Evolutionary conservation across 2,329 filamentous ascomycete species (phyloP).

Genomic region (Podosphaera fusca): DNA sequence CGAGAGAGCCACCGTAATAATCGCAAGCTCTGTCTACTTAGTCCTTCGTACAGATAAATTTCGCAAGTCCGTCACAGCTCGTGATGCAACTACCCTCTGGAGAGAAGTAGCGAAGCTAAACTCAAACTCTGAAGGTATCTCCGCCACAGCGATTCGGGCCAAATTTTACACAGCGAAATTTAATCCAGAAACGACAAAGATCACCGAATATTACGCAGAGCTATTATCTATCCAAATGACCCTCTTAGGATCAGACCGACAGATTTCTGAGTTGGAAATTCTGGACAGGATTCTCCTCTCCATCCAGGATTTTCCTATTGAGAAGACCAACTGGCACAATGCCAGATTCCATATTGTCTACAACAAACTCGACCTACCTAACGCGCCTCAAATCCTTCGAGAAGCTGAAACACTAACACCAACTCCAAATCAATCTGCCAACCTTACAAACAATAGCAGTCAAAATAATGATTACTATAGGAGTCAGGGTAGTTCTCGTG

Average conservation of each 20-base stretch:
- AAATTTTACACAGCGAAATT: neutral
- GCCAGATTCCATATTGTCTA: neutral
- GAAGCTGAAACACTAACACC: neutral
- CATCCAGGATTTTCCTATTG: neutral
- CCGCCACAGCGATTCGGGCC: too few species aligned
- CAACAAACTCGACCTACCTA: neutral
- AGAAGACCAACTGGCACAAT: neutral
- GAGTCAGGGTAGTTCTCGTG: too few species aligned
- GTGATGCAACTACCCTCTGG: too few species aligned
- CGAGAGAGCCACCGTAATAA: neutral
- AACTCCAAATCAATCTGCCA: neutral
- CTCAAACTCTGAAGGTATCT: too few species aligned
- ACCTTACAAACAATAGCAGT: neutral
- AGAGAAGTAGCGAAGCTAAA: too few species aligned
- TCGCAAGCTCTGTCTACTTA: too few species aligned
- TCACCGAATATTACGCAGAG: neutral
- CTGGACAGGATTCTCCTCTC: neutral
- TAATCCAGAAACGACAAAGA: neutral
- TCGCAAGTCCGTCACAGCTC: too few species aligned
- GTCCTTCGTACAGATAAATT: too few species aligned
- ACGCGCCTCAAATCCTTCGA: neutral
- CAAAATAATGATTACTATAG: neutral
- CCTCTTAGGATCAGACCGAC: too few species aligned
- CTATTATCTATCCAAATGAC: neutral
- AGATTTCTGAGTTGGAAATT: neutral